Evolutionary conservation across 768 basidiomycete species (phyloP).

Genomic region (Panus rudis): DNA sequence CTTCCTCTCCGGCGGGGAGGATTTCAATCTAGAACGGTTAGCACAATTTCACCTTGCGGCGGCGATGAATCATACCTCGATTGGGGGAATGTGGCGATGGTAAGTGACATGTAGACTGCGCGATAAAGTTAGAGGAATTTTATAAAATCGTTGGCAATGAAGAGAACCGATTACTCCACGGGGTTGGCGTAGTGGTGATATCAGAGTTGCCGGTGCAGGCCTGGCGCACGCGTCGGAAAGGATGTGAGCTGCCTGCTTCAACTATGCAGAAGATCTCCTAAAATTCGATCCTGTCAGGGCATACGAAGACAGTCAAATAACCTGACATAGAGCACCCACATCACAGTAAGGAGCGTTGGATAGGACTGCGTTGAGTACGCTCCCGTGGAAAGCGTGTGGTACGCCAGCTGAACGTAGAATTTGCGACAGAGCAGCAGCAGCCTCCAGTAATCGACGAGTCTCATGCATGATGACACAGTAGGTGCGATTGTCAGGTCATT

Average conservation of each 20-base stretch:
- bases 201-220: conserved; percentile 59
- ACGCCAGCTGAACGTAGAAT: conserved; percentile 50
- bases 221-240: conserved; percentile 76
- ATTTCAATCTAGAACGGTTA: conserved; percentile 61
- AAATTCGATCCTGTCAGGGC: conserved; percentile 9
- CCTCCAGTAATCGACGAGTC: conserved; percentile 68
- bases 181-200: conserved; percentile 62
- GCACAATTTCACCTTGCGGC: background rate
- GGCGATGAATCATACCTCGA: conserved; percentile 50
- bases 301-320: background rate
- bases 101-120: conserved; percentile 72
- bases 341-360: conserved; percentile 60
- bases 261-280: conserved; percentile 86
- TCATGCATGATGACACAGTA: conserved; percentile 38
- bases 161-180: conserved; percentile 79
- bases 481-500: conserved; percentile 25
- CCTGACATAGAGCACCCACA: conserved; percentile 34
- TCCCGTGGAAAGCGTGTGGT: conserved; percentile 80
- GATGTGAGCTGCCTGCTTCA: conserved; percentile 62
- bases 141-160: background rate
- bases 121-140: conserved; percentile 9
- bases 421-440: conserved; percentile 66
- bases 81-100: conserved; percentile 65
- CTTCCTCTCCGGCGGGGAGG: conserved; percentile 72
- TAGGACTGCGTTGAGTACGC: conserved; percentile 61